phyloP scores from a whole-genome alignment of 2,329 filamentous ascomycete species.

The Pyrenophora graminea region DNA sequence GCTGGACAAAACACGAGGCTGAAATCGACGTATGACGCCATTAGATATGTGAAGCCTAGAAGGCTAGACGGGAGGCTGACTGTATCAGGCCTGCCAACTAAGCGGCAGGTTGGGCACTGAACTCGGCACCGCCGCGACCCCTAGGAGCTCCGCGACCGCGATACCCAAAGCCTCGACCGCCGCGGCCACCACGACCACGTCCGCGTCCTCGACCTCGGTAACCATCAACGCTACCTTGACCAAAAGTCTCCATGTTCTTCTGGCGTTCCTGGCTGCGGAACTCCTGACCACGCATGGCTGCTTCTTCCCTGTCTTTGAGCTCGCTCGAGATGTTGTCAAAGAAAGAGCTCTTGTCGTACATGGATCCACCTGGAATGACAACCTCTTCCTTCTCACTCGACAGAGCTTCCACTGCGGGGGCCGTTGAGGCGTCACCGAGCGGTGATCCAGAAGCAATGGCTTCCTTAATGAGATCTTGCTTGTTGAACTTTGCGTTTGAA shows the following conservation, averaged over 20 bases:
- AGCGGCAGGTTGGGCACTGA: conserved; percentile 28
- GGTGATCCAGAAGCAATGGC: conserved; percentile 80
- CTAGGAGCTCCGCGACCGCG: conserved; percentile 51
- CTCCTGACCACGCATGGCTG: conserved; percentile 70
- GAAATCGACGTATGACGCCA: conserved; percentile 2
- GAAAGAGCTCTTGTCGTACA: conserved; percentile 88
- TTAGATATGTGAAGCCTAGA: neutral
- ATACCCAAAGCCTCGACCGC: conserved; percentile 54
- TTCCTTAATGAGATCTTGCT: conserved; percentile 85
- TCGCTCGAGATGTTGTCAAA: conserved; percentile 99
- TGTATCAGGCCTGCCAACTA: conserved; percentile 15
- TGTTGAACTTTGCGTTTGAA: conserved; percentile 86
- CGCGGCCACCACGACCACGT: conserved; percentile 64
- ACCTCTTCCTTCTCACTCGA: conserved; percentile 53
- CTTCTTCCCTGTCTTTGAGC: conserved; percentile 82
- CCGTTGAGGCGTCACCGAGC: conserved; percentile 51
- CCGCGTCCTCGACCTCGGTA: conserved; percentile 78
- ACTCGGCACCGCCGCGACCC: conserved; percentile 33
- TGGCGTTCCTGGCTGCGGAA: conserved; percentile 92
- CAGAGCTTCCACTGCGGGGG: conserved; percentile 38
- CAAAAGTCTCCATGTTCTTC: conserved; percentile 97
- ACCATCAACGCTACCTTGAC: conserved; percentile 90
- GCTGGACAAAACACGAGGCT: conserved; percentile 7
- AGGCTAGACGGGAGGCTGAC: neutral
- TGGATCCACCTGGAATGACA: conserved; percentile 50